Evolutionary conservation across 225 moss, liverwort and hornwort genomes (phyloP), one percentile per base, ranked within the genome.

Genomic region (Bryoerythrophyllum caledonicum): DNA sequence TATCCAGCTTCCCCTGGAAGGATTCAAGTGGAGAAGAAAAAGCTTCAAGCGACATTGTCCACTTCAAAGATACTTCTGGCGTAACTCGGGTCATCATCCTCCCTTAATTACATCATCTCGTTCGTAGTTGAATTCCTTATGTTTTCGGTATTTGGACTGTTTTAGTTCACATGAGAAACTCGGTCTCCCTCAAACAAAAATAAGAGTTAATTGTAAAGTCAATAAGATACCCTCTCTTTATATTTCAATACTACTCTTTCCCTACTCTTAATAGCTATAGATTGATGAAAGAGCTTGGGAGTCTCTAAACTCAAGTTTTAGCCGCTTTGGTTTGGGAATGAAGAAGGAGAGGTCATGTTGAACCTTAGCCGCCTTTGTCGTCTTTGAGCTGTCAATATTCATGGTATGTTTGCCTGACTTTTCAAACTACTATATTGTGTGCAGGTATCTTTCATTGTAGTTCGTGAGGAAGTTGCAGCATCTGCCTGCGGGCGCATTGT

Each of bases 361-460:
- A 44, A 44, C 14, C 14, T 14, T 44, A 15, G 44, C 41, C 41
- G 11, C 41, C n/a, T n/a, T n/a, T n/a, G n/a, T n/a, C n/a, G n/a
- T n/a, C n/a, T n/a, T n/a, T n/a, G n/a, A n/a, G n/a, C n/a, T n/a
- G n/a, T n/a, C n/a, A n/a, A n/a, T n/a, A n/a, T n/a, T n/a, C n/a
- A n/a, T n/a, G n/a, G n/a, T n/a, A 3, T 13, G 10, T 43, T 48
- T 17, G 48, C 48, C 48, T 48, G 48, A 17, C 14, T 44, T 44
- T 13, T 3, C 48, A 16, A 48, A 48, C 16, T 0, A 16, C 16
- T 48, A 16, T 17, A 21, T 20, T 72, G 5, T 32, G 53, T 81
- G 79, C 81, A 88, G 88, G 81, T 88, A 11, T 86, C 88, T 24
- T 63, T 88, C n/a, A 81, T 88, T 40, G 81, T 88, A 32, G 67